Evolutionary conservation across 257 asterid species (phyloP).

Genomic region (Nicotiana paniculata): DNA sequence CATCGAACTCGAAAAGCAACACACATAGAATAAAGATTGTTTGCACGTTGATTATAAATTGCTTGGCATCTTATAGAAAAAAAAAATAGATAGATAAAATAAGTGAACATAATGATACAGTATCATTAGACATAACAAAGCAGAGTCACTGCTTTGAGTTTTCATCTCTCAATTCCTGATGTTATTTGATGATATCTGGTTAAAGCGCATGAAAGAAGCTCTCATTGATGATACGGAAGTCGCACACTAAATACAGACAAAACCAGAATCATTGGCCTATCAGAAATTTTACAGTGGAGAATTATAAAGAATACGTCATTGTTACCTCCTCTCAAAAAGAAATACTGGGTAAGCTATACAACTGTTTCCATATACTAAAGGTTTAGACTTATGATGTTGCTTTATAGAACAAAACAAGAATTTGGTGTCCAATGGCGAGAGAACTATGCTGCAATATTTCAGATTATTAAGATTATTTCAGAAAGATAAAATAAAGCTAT

Average conservation of each 20-base stretch:
- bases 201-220: not conserved
- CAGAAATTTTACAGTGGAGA: not conserved
- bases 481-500: not conserved
- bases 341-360: not conserved
- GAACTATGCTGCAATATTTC: not conserved
- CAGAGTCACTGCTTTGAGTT: conserved; percentile 3
- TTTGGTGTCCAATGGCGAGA: not conserved
- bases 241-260: not conserved
- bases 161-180: not conserved
- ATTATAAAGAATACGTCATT: not conserved
- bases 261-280: not conserved
- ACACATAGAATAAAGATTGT: not conserved
- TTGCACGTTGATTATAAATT: not conserved
- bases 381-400: not conserved
- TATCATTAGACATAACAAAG: not conserved
- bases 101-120: not conserved
- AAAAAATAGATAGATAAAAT: not conserved
- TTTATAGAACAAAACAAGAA: not conserved
- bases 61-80: not conserved
- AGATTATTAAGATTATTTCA: not conserved
- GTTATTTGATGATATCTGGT: not conserved
- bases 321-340: no score
- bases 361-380: not conserved
- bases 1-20: not conserved
- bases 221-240: not conserved